phyloP scores from a whole-genome alignment of 2,329 filamentous ascomycete genomes.

The Alternaria dauci region DNA sequence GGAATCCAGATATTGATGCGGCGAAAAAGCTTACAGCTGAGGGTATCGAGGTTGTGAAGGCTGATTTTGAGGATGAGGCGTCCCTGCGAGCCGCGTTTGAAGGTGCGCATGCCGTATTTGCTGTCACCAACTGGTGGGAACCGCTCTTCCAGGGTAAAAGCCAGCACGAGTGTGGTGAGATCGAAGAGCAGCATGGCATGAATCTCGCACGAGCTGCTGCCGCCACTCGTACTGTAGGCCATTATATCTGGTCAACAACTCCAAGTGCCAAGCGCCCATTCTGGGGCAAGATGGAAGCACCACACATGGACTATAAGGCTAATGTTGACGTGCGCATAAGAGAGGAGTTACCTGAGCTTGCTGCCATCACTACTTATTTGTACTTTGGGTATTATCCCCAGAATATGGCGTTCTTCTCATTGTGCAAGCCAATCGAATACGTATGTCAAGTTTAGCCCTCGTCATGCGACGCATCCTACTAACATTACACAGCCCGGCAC shows the following conservation, averaged over 20 bases:
- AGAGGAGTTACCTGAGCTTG: conserved; percentile 37
- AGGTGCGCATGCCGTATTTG: conserved; percentile 46
- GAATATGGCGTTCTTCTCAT: conserved; percentile 42
- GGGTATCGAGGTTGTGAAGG: conserved; percentile 32
- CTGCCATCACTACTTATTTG: conserved; percentile 39
- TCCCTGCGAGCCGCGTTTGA: conserved; percentile 32
- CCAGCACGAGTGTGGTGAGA: conserved; percentile 45
- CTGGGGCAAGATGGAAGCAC: conserved; percentile 45
- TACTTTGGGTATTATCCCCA: conserved; percentile 43
- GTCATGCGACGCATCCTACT: too few relatives aligned
- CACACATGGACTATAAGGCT: conserved; percentile 57
- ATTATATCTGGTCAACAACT: conserved; percentile 59
- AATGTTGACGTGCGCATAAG: conserved; percentile 54
- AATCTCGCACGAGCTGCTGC: conserved; percentile 56
- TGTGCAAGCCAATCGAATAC: conserved; percentile 35
- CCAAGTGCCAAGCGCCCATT: conserved; percentile 48
- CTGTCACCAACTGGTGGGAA: conserved; percentile 56
- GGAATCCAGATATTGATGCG: conserved; percentile 27
- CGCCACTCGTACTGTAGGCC: conserved; percentile 49
- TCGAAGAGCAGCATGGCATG: conserved; percentile 53
- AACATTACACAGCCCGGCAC: conserved; percentile 8
- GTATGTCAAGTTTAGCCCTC: conserved; percentile 15
- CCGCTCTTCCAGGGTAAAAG: conserved; percentile 38
- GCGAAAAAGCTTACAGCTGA: conserved; percentile 33
- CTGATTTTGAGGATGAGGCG: conserved; percentile 31